Conservation (phyloP, 176 grass and related monocot genomes). For the Zea luxurians region DNA sequence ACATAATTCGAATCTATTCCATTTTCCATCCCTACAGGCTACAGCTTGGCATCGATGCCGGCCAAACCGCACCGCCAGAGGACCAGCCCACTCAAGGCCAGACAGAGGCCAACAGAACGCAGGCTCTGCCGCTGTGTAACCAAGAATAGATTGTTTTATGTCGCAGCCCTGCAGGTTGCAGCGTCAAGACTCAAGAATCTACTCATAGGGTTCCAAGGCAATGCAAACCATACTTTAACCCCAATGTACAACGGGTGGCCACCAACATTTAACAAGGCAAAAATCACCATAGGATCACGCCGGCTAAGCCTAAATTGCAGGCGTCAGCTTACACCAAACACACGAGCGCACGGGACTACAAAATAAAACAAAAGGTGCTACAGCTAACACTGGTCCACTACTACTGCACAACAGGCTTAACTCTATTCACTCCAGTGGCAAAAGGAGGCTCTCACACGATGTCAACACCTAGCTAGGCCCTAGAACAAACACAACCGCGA, state of each 20-base stretch:
- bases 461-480: constrained; percentile 42
- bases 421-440: not conserved
- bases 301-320: not conserved
- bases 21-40: too few species aligned
- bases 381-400: not conserved
- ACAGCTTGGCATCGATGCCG: too few species aligned
- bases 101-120: not conserved
- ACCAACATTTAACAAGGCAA: constrained; percentile 14
- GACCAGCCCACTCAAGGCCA: not conserved
- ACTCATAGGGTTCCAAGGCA: not conserved
- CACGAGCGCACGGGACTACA: constrained; percentile 8
- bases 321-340: constrained; percentile 13
- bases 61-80: too few species aligned
- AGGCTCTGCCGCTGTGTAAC: not conserved
- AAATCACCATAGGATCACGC: not conserved
- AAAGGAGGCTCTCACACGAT: not conserved
- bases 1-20: too few species aligned
- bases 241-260: not conserved
- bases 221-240: not conserved
- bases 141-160: not conserved
- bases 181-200: not conserved
- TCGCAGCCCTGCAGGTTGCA: not conserved
- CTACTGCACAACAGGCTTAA: not conserved
- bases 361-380: not conserved
- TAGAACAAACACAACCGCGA: constrained; percentile 21